Base-by-base conservation (phyloP, 345 rosid species). In the Laguncularia racemosa region DNA sequence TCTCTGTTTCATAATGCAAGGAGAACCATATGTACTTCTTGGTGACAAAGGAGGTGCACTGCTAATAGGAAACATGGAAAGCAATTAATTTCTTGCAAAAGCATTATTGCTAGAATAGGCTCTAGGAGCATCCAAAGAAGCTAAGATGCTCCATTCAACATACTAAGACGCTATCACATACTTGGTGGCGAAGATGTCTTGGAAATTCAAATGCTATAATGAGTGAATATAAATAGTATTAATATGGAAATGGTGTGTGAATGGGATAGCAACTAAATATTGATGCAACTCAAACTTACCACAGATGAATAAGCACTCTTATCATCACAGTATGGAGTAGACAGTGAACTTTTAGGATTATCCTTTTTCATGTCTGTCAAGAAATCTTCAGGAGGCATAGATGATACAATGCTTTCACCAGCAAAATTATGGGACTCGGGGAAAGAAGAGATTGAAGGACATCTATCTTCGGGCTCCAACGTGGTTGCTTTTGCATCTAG, bases 111-210 rank as follows among this genome's bases (percentile, higher is more conserved):
- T 63, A 47, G 72, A 64, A 68, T 77, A 70, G 59, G 72, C 79
- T 50, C 71, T 81, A 50, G 74, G 68, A 53, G 54, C 76, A 71
- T 70, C 82, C 50, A 84, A 57, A 40, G 83, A 62, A 16, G 67
- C 70, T n/a, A n/a, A n/a, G n/a, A n/a, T n/a, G n/a, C n/a, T 50
- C 5, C 58, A 63, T 63, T 6, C 19, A 20, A 72, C 73, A 76
- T 74, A 84, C 95, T 84, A 85, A 85, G 84, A 86, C 77, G 80
- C 56, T 75, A 79, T 26, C 70, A 70, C 45, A 77, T 93, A 93
- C 99, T 84, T 93, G 99, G 71, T 80, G 99, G 61, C 97, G 96
- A 52, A 93, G 97, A 82, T 95, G 86, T 81, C 99, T 80, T 0
- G 99, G 99, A 67, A 93, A 93, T 70, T 93, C 99, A 71, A 65